These are phyloP conservation scores for Agaricales sp. DNA, from an alignment of 1,284 basidiomycete genomes.

Conservation along the genomic window DNA sequence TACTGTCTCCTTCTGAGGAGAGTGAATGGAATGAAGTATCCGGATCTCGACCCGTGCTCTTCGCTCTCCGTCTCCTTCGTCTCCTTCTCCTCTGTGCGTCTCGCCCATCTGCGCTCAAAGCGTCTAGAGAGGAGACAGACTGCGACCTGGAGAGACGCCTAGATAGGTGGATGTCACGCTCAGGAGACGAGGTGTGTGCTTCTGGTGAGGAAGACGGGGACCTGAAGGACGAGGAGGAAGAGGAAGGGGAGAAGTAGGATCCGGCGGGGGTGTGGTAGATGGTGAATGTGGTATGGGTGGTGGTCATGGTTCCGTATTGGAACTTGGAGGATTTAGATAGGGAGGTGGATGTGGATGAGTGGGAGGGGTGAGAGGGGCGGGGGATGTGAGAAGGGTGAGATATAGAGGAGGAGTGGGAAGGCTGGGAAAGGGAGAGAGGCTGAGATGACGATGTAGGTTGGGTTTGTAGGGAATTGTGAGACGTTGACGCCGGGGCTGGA, in stretches of 20 bases:
- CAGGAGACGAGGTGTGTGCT: neutral
- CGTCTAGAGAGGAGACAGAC: constrained; percentile 7
- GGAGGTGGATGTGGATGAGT: constrained; percentile 29
- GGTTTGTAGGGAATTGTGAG: constrained; percentile 10
- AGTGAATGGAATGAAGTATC: too few relatives aligned
- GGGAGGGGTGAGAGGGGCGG: constrained; percentile 25
- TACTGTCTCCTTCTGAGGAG: too few relatives aligned
- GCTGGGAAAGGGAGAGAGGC: constrained; percentile 16
- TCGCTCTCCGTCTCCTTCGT: too few relatives aligned
- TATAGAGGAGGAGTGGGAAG: constrained; percentile 20
- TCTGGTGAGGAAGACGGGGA: neutral
- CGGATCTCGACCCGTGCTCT: too few relatives aligned
- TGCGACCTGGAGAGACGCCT: too few relatives aligned
- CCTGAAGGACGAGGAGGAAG: too few relatives aligned
- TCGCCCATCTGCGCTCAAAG: neutral
- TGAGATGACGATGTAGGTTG: constrained; percentile 13
- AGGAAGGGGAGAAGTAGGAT: constrained; percentile 34
- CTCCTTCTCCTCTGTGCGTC: neutral
- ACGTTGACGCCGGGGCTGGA: constrained; percentile 22
- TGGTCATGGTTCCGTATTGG: constrained; percentile 39
- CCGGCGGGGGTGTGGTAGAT: constrained; percentile 69
- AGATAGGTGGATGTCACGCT: too few relatives aligned
- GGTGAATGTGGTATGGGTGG: constrained; percentile 42
- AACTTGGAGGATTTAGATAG: constrained; percentile 29
- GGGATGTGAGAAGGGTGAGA: constrained; percentile 12